These are phyloP conservation scores for Ustilago lituana DNA, from an alignment of 1,284 basidiomycete genomes.

Conservation along the genomic window DNA sequence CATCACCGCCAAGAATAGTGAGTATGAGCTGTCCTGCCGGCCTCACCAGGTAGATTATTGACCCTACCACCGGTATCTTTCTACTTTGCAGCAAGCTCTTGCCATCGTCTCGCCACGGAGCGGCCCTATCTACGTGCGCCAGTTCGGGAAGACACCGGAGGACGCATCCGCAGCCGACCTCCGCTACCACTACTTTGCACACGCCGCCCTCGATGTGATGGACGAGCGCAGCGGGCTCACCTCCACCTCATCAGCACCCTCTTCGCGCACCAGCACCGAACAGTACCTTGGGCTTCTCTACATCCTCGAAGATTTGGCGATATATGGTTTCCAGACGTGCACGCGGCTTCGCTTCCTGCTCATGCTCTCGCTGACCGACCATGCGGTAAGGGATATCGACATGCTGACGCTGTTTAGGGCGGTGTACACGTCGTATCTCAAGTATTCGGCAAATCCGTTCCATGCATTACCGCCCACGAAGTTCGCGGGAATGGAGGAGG, in stretches of 20 bases:
- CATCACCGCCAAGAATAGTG: slow-evolving; percentile 24
- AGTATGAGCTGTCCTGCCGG: not conserved
- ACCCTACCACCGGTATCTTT: not conserved
- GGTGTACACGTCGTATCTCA: slow-evolving; percentile 66
- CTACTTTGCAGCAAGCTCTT: slow-evolving; percentile 29
- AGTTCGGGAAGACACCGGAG: slow-evolving; percentile 20
- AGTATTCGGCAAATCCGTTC: slow-evolving; percentile 67
- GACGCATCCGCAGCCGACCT: slow-evolving; percentile 24
- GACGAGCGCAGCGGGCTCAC: slow-evolving; percentile 59
- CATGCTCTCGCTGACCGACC: slow-evolving; percentile 63
- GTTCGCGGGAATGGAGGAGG: not conserved
- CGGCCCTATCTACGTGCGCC: slow-evolving; percentile 49
- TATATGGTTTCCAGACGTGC: slow-evolving; percentile 68
- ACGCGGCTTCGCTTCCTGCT: slow-evolving; percentile 65
- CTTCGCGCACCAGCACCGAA: slow-evolving; percentile 54
- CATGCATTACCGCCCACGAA: slow-evolving; percentile 29
- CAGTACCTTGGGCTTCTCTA: slow-evolving; percentile 67
- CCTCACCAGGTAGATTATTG: not conserved
- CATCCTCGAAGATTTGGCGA: slow-evolving; percentile 67
- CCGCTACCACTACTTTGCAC: slow-evolving; percentile 66
- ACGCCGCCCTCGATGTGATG: slow-evolving; percentile 65
- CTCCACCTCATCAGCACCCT: not conserved
- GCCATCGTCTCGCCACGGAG: slow-evolving; percentile 49
- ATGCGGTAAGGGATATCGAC: slow-evolving; percentile 66
- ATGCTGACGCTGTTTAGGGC: slow-evolving; percentile 68